These are phyloP conservation scores for Osmanthus fragrans DNA, from an alignment of 257 asterid species.

Conservation along the genomic window DNA sequence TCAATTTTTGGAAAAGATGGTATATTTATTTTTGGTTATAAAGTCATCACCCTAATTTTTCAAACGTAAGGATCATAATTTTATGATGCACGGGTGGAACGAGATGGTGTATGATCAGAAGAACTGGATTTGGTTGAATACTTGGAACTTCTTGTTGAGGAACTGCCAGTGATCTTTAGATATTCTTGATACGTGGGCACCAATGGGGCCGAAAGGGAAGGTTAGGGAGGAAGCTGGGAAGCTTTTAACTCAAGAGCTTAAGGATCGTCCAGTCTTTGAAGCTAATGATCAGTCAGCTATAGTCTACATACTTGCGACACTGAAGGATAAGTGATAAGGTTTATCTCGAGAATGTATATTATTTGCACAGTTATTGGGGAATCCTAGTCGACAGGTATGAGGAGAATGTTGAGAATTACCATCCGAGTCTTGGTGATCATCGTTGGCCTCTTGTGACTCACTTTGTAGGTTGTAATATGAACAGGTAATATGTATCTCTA, in stretches of 20 bases:
- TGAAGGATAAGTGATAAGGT: conserved; percentile 15
- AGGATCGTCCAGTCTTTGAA: conserved; percentile 10
- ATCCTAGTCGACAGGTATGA: conserved; percentile 17
- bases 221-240: conserved; percentile 19
- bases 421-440: conserved; percentile 18
- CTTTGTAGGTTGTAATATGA: conserved; percentile 19
- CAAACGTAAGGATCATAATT: neutral
- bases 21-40: too few relatives aligned
- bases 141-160: conserved; percentile 17
- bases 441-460: conserved; percentile 22
- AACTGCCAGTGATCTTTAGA: conserved; percentile 24
- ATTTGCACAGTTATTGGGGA: conserved; percentile 20
- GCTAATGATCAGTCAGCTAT: conserved; percentile 16
- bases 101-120: conserved; percentile 12
- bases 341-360: conserved; percentile 12
- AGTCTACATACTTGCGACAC: conserved; percentile 8
- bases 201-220: conserved; percentile 21
- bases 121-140: conserved; percentile 13
- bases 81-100: conserved; percentile 15
- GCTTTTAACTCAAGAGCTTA: conserved; percentile 13
- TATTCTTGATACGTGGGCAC: conserved; percentile 14
- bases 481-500: too few relatives aligned
- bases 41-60: too few relatives aligned
- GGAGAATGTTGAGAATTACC: conserved; percentile 17
- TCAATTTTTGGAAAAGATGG: too few relatives aligned